These are phyloP conservation scores for Carex arenaria DNA, from an alignment of 202 grass and related monocot species.

Conservation along the genomic window DNA sequence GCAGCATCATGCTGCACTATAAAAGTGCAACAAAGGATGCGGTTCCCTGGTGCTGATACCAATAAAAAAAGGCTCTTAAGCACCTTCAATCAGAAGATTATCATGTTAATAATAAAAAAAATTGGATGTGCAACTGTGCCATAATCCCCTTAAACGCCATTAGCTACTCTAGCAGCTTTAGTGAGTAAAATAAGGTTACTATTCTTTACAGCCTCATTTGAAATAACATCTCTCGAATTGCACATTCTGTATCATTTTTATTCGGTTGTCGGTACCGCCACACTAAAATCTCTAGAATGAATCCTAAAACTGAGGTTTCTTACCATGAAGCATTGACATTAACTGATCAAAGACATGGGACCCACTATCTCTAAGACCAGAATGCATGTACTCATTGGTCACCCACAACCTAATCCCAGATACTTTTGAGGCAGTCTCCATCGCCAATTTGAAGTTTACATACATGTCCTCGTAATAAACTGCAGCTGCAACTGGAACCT, in stretches of 20 bases:
- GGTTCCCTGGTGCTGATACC: too few relatives aligned
- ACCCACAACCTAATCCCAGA: slow-evolving; percentile 75
- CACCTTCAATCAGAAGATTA: too few relatives aligned
- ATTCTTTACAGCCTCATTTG: neutral
- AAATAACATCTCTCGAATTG: neutral
- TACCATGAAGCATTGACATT: slow-evolving; percentile 64
- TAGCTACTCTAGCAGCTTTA: neutral
- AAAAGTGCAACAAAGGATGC: too few relatives aligned
- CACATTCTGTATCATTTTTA: neutral
- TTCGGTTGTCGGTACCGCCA: neutral
- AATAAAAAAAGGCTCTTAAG: too few relatives aligned
- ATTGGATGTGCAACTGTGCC: neutral
- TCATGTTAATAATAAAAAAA: neutral
- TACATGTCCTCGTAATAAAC: slow-evolving; percentile 99
- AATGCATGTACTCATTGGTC: slow-evolving; percentile 96
- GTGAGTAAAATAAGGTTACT: neutral
- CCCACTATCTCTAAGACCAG: slow-evolving; percentile 57
- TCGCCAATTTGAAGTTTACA: slow-evolving; percentile 89
- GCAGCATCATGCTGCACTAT: too few relatives aligned
- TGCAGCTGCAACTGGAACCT: slow-evolving; percentile 79
- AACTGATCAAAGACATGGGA: slow-evolving; percentile 69
- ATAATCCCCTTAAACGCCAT: neutral
- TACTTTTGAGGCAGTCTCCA: slow-evolving; percentile 79
- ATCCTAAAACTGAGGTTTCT: slow-evolving; percentile 72
- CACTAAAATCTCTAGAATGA: neutral